phyloP scores from a whole-genome alignment of 1,284 basidiomycete species.

The Acaromyces ingoldii region DNA sequence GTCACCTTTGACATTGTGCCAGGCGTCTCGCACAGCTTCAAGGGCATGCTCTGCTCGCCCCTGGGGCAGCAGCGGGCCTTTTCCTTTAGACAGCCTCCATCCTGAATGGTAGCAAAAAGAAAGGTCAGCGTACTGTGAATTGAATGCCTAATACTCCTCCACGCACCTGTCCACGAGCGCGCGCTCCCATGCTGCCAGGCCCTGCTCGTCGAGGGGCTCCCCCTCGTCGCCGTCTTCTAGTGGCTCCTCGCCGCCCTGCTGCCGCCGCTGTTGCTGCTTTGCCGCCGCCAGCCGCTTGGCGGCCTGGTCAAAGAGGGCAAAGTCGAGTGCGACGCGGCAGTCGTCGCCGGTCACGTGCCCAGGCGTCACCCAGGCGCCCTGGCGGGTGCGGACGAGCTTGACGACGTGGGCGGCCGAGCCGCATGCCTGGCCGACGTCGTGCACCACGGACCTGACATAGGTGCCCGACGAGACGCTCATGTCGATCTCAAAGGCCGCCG shows the following conservation, averaged over 20 bases:
- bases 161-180: slow-evolving; percentile 19
- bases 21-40: too few species aligned
- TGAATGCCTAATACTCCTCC: too few species aligned
- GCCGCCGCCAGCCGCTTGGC: neutral
- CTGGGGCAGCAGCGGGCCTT: too few species aligned
- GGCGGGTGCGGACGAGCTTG: slow-evolving; percentile 38
- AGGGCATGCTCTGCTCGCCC: too few species aligned
- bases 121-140: too few species aligned
- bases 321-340: neutral
- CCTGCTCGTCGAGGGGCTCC: slow-evolving; percentile 19
- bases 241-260: slow-evolving; percentile 22
- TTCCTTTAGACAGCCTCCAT: too few species aligned
- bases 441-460: slow-evolving; percentile 49
- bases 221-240: slow-evolving; percentile 26
- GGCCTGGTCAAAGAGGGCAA: neutral
- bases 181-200: slow-evolving; percentile 35
- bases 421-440: slow-evolving; percentile 39
- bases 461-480: slow-evolving; percentile 51
- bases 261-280: neutral
- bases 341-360: neutral
- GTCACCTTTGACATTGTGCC: too few species aligned
- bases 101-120: too few species aligned
- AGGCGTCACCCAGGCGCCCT: slow-evolving; percentile 18
- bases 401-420: slow-evolving; percentile 48
- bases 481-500: slow-evolving; percentile 37